Base-by-base conservation (phyloP, 208 protist species). In the Trypanosoma caninum region DNA sequence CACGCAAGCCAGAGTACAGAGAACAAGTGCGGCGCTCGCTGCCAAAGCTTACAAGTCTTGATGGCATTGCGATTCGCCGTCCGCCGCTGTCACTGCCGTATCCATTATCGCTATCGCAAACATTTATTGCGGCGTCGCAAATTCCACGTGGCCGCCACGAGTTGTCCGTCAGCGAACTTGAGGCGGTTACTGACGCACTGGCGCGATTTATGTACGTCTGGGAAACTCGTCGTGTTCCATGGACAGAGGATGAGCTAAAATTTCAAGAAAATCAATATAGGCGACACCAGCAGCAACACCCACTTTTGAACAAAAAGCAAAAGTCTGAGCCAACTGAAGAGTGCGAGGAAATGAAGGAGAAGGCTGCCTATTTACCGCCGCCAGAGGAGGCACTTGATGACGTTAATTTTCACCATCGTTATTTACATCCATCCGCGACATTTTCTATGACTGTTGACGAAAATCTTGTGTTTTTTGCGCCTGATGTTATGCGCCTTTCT, bases 1-100 rank as follows among this genome's bases (percentile, higher is more conserved):
- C 88, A 4, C 76, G 72, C 25, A 94, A 94, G 68, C 88, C 88
- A 3, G 84, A 91, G 57, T 94, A 94, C 59, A 77, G 84, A 53
- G 88, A 89, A 55, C 88, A 94, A 65, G 82, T 94, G 31, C 82
- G 88, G 8, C 57, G 55, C 25, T 87, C 76, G 6, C 73, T 94
- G n/a, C 88, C 88, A 1, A 69, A 66, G 47, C 76, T 94, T 27
- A 88, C 78, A 11, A 85, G 78, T 25, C 71, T 94, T 7, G 88
- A 94, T 48, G 84, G 88, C 1, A 74, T 71, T 65, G 64, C 76
- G 1, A 91, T 94, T 34, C 88, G 88, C 23, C 81, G 82, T 0
- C 80, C 88, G 18, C 82, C 84, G 45, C 74, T 94, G 42, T 64
- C 60, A 14, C 50, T 90, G 38, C 84, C 84, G 16, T 70, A 81